These are phyloP conservation scores for Gomphus bonarii DNA, from an alignment of 1,284 basidiomycete genomes.

Conservation along the genomic window DNA sequence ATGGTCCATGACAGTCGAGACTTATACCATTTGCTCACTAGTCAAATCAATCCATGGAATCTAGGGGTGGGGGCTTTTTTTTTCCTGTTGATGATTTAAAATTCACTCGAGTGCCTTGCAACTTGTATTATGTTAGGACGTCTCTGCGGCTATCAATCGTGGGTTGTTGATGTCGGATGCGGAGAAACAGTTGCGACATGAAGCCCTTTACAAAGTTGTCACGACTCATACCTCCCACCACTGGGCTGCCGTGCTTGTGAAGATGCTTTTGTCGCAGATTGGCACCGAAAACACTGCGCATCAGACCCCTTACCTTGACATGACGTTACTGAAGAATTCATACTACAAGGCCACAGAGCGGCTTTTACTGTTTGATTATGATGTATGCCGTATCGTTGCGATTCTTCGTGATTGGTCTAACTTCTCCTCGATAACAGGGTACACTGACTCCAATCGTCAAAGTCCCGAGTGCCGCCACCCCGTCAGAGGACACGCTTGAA, in stretches of 20 bases:
- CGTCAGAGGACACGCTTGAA: constrained; percentile 65
- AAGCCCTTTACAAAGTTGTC: constrained; percentile 72
- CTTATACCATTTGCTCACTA: not conserved
- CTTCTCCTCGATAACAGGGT: constrained; percentile 39
- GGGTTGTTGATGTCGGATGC: constrained; percentile 74
- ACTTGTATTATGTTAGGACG: constrained; percentile 43
- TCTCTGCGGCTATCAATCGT: constrained; percentile 89
- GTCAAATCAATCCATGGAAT: constrained; percentile 77
- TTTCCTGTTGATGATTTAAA: constrained; percentile 10
- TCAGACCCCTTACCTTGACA: constrained; percentile 79
- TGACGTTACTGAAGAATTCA: constrained; percentile 46
- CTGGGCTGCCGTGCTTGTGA: constrained; percentile 89
- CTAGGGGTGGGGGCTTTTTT: constrained; percentile 47
- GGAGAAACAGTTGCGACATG: constrained; percentile 77
- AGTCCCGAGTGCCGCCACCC: constrained; percentile 81
- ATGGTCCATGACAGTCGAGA: not conserved
- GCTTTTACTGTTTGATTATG: constrained; percentile 93
- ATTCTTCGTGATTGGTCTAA: constrained; percentile 5
- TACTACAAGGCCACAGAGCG: constrained; percentile 76
- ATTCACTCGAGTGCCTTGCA: not conserved
- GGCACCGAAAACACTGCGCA: constrained; percentile 76
- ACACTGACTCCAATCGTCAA: constrained; percentile 97
- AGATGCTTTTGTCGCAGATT: constrained; percentile 81
- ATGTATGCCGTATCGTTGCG: constrained; percentile 40
- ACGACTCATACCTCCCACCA: constrained; percentile 91